Evolutionary conservation across 352 stramenopile genomes (phyloP).

Genomic region (Globisporangium paddicum): DNA sequence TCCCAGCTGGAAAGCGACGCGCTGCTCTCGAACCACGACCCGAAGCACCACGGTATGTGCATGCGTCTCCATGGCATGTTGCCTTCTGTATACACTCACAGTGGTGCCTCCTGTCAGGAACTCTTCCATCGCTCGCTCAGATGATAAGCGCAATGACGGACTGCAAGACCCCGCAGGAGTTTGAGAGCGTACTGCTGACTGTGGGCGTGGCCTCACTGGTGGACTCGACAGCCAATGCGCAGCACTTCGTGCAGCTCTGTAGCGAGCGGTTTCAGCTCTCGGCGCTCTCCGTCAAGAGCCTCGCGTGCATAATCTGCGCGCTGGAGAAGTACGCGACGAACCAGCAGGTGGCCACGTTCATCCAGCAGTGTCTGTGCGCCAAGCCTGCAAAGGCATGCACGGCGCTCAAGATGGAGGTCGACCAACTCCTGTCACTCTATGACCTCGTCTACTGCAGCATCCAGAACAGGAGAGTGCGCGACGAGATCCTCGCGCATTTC

Average conservation of each 20-base stretch:
- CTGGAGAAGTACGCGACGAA: slow-evolving; percentile 5
- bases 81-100: not conserved
- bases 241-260: slow-evolving; percentile 6
- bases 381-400: slow-evolving; percentile 6
- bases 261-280: slow-evolving; percentile 4
- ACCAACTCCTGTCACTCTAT: slow-evolving; percentile 15
- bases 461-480: slow-evolving; percentile 1
- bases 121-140: not conserved
- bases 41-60: slow-evolving; percentile 1
- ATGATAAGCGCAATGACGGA: not conserved
- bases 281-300: slow-evolving; percentile 1
- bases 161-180: slow-evolving; percentile 2
- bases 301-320: slow-evolving; percentile 11
- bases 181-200: not conserved
- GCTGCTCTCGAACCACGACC: not conserved
- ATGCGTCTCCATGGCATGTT: not conserved
- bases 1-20: not conserved
- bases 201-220: not conserved
- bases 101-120: not conserved
- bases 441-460: slow-evolving; percentile 12
- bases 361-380: slow-evolving; percentile 15
- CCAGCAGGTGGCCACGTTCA: slow-evolving; percentile 6
- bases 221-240: not conserved
- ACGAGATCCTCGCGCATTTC: slow-evolving; percentile 16
- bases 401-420: slow-evolving; percentile 16